A percentile compares a stretch with the other conserved stretches of the same genome.
These are phyloP conservation scores for Diatrype stigma DNA, from an alignment of 2,329 filamentous ascomycete species.

Conservation along the genomic window DNA sequence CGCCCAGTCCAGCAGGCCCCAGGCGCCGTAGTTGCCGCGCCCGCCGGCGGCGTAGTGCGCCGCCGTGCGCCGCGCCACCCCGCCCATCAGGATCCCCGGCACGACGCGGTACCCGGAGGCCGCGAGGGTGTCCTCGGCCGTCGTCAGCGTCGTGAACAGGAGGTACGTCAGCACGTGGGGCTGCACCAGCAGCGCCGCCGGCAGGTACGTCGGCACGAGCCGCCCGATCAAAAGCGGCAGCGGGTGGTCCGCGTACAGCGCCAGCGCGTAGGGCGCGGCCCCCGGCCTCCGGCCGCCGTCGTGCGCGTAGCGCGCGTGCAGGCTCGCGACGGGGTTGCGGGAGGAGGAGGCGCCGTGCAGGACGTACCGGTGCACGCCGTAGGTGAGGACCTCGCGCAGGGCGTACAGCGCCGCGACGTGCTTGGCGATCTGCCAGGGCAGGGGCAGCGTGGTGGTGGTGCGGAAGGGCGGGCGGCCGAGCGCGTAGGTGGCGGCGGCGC, in stretches of 20 bases:
- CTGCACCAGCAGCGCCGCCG: conserved; percentile 59
- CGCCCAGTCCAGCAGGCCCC: conserved; percentile 60
- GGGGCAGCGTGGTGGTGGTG: conserved; percentile 44
- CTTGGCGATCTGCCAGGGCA: conserved; percentile 51
- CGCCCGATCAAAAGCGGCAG: conserved; percentile 57
- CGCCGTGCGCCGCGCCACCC: conserved; percentile 40
- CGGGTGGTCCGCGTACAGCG: conserved; percentile 66
- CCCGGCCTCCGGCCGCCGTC: conserved; percentile 29
- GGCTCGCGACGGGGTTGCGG: conserved; percentile 31
- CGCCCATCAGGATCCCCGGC: conserved; percentile 50
- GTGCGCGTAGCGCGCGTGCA: conserved; percentile 48
- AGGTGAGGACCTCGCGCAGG: conserved; percentile 58
- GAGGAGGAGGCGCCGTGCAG: too few relatives aligned
- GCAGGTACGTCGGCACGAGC: conserved; percentile 62
- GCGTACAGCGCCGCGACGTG: conserved; percentile 41
- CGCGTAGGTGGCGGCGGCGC: conserved; percentile 30
- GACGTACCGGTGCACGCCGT: conserved; percentile 67
- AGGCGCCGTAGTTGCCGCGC: conserved; percentile 56
- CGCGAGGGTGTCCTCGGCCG: conserved; percentile 62
- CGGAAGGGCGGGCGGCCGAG: conserved; percentile 40
- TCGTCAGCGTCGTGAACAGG: conserved; percentile 57
- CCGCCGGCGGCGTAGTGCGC: conserved; percentile 55
- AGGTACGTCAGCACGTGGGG: conserved; percentile 72
- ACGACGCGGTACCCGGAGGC: conserved; percentile 64
- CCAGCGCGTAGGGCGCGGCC: conserved; percentile 57